These are phyloP conservation scores for Candida anutae DNA, from an alignment of 1,139 yeast genomes.

Conservation along the genomic window DNA sequence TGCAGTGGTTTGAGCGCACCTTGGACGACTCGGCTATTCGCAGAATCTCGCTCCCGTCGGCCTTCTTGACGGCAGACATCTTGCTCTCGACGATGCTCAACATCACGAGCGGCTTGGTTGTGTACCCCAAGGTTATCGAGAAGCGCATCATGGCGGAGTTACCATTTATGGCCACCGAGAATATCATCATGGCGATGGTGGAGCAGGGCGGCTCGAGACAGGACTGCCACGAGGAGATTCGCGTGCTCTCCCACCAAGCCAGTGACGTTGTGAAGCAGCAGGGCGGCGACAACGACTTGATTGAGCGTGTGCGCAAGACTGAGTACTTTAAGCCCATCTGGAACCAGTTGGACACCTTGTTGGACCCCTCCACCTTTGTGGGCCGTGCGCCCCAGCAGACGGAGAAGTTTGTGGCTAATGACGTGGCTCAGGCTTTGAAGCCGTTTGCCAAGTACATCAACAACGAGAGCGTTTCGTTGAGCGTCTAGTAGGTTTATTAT, in stretches of 20 bases:
- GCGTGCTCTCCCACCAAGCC: conserved; percentile 96
- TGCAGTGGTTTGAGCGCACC: conserved; percentile 99
- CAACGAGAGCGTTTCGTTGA: conserved; percentile 51
- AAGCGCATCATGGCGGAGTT: conserved; percentile 91
- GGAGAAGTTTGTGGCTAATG: conserved; percentile 79
- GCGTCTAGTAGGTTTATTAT: conserved; percentile 22
- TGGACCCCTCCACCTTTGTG: conserved; percentile 90
- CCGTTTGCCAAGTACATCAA: conserved; percentile 58
- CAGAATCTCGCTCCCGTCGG: conserved; percentile 94
- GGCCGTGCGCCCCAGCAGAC: conserved; percentile 99
- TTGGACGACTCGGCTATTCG: conserved; percentile 97
- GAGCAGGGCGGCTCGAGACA: conserved; percentile 97
- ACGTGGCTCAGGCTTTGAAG: conserved; percentile 75
- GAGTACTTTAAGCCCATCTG: conserved; percentile 87
- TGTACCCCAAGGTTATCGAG: conserved; percentile 96
- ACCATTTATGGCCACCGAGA: conserved; percentile 99
- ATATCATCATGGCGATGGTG: conserved; percentile 99
- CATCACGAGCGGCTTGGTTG: conserved; percentile 92
- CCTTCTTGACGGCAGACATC: conserved; percentile 93
- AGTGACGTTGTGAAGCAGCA: conserved; percentile 95
- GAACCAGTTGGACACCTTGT: conserved; percentile 66
- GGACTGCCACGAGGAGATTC: conserved; percentile 95
- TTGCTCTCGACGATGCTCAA: conserved; percentile 82
- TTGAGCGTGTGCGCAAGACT: conserved; percentile 76
- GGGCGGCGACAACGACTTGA: conserved; percentile 97